A percentile compares a stretch with the other conserved stretches of the same genome.
Conservation (phyloP, 129 eudicot genomes). For the Erigeron canadensis region DNA sequence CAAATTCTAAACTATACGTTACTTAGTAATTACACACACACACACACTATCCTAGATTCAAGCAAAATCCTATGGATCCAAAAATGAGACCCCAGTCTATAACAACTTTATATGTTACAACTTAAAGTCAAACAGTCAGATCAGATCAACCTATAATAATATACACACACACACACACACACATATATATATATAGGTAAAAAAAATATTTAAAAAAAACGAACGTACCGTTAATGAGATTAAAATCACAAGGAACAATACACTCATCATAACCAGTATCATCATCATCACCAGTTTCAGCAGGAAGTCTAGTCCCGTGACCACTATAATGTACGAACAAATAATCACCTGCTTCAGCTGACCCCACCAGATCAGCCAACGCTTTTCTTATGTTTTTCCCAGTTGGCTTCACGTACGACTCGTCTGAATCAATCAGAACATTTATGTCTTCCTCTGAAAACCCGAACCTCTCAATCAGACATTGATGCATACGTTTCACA, state of each 20-base stretch:
- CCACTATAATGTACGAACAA: too few relatives aligned
- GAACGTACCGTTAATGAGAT: constrained; percentile 65
- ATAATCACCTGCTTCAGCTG: constrained; percentile 44
- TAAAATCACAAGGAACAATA: constrained; percentile 86
- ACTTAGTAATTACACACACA: too few relatives aligned
- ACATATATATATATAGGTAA: not conserved
- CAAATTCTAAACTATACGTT: too few relatives aligned
- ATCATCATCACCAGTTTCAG: constrained; percentile 90
- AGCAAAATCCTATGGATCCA: too few relatives aligned
- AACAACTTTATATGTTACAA: too few relatives aligned
- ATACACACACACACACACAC: too few relatives aligned
- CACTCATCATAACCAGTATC: constrained; percentile 98
- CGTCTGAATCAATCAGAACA: constrained; percentile 75
- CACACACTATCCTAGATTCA: too few relatives aligned
- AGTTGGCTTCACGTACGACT: constrained; percentile 64
- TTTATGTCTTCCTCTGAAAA: constrained; percentile 65
- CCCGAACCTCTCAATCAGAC: constrained; percentile 65
- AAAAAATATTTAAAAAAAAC: not conserved
- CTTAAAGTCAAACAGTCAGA: not conserved
- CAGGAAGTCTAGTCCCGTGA: not conserved
- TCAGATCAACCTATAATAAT: not conserved
- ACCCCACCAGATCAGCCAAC: constrained; percentile 55
- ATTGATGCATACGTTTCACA: constrained; percentile 59
- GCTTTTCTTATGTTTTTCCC: constrained; percentile 77
- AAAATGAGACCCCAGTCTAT: too few relatives aligned